phyloP scores from a whole-genome alignment of 2,329 filamentous ascomycete genomes.

The Cladophialophora carrionii region DNA sequence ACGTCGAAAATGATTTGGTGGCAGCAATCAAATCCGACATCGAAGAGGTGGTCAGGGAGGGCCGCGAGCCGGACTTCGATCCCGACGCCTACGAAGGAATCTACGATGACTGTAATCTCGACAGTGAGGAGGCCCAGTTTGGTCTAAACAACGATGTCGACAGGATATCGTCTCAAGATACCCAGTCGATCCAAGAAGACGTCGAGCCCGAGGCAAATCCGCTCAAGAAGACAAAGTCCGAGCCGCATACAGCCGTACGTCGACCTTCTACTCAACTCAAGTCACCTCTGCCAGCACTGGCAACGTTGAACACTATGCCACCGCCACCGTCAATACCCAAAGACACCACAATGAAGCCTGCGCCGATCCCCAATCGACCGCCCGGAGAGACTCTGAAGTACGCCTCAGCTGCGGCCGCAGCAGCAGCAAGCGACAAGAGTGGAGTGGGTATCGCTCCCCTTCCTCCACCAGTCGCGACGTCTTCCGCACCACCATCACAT shows the following conservation, averaged over 20 bases:
- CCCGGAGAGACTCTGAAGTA: slow-evolving; percentile 94
- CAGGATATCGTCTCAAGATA: slow-evolving; percentile 90
- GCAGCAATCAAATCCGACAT: slow-evolving; percentile 89
- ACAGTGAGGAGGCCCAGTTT: slow-evolving; percentile 87
- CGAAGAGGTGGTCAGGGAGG: slow-evolving; percentile 91
- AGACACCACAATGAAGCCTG: slow-evolving; percentile 82
- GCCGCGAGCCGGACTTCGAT: slow-evolving; percentile 83
- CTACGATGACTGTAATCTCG: slow-evolving; percentile 90
- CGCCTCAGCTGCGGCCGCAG: slow-evolving; percentile 91
- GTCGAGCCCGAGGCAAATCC: slow-evolving; percentile 53
- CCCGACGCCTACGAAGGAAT: slow-evolving; percentile 80
- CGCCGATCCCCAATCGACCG: slow-evolving; percentile 78
- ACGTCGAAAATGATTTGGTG: slow-evolving; percentile 83
- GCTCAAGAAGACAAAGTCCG: slow-evolving; percentile 62
- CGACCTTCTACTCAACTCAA: slow-evolving; percentile 89
- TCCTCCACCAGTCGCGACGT: slow-evolving; percentile 78
- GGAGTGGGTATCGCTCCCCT: slow-evolving; percentile 88
- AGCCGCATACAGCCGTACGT: slow-evolving; percentile 60
- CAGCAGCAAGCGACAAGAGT: slow-evolving; percentile 86
- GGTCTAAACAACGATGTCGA: slow-evolving; percentile 81
- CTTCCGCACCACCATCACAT: slow-evolving; percentile 52
- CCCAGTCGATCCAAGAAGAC: slow-evolving; percentile 89
- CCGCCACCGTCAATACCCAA: slow-evolving; percentile 49
- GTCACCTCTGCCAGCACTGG: slow-evolving; percentile 82
- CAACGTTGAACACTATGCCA: slow-evolving; percentile 74